Conservation (phyloP, 1,139 yeast species). For the Hyphopichia khmerensis region DNA sequence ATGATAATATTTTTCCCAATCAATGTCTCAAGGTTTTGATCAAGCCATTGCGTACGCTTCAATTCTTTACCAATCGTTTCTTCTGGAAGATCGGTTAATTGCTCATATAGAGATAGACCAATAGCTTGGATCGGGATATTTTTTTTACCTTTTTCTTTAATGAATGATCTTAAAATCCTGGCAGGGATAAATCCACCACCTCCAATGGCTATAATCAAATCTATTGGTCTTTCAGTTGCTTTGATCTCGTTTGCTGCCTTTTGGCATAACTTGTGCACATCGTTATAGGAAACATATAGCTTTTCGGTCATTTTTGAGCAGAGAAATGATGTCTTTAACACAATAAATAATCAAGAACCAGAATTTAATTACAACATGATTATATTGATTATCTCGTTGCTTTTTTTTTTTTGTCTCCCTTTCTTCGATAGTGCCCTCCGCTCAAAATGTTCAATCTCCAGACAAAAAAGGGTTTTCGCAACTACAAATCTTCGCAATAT, state of each 20-base stretch:
- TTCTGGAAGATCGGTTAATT: constrained; percentile 43
- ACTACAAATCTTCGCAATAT: too few species aligned
- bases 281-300: constrained; percentile 59
- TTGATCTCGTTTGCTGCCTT: constrained; percentile 45
- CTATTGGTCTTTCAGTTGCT: constrained; percentile 48
- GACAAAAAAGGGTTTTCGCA: too few species aligned
- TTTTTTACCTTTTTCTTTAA: constrained; percentile 53
- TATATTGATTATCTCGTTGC: too few species aligned
- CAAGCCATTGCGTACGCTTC: constrained; percentile 66
- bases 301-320: constrained; percentile 38
- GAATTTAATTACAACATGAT: too few species aligned
- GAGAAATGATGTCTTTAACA: too few species aligned
- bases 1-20: constrained; percentile 61
- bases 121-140: constrained; percentile 67
- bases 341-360: too few species aligned
- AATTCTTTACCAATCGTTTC: constrained; percentile 60
- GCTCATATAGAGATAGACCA: constrained; percentile 61
- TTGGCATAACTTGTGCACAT: constrained; percentile 61
- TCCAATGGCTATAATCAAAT: constrained; percentile 63
- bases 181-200: constrained; percentile 74
- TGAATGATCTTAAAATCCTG: constrained; percentile 59
- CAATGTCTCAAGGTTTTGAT: constrained; percentile 53
- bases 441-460: too few species aligned
- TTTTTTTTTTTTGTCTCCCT: too few species aligned
- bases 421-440: too few species aligned